Evolutionary conservation across 345 rosid genomes (phyloP).

Genomic region (Cardamine chenopodiifolia): DNA sequence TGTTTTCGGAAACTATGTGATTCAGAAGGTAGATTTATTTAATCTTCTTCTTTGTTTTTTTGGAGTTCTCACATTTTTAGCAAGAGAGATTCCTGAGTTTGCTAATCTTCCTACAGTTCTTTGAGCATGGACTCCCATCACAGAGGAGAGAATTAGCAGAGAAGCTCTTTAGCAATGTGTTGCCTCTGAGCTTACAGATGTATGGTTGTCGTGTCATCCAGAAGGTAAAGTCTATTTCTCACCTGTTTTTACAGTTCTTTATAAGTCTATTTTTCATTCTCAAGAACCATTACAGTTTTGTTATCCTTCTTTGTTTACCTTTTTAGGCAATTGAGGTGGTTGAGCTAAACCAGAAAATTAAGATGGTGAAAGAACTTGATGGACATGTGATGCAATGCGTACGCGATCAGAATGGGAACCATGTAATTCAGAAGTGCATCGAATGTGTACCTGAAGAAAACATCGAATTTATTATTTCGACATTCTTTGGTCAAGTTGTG

Average conservation of each 20-base stretch:
- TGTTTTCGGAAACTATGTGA: conserved; percentile 92
- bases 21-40: conserved; percentile 71
- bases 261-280: neutral
- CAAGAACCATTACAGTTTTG: neutral
- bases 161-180: conserved; percentile 76
- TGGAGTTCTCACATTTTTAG: too few species aligned
- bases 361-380: conserved; percentile 92
- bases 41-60: neutral
- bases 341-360: conserved; percentile 78
- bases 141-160: conserved; percentile 91
- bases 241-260: neutral
- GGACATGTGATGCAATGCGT: conserved; percentile 94
- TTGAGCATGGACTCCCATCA: conserved; percentile 86
- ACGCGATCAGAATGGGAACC: conserved; percentile 97
- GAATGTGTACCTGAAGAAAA: conserved; percentile 93
- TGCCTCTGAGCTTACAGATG: conserved; percentile 93
- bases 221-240: conserved; percentile 56
- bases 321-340: conserved; percentile 91
- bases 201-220: conserved; percentile 98
- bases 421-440: conserved; percentile 94
- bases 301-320: neutral
- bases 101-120: conserved; percentile 58
- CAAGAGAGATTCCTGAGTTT: neutral
- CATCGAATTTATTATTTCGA: conserved; percentile 74
- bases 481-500: conserved; percentile 90